Percentiles rank a stretch among this genome's conserved stretches.
These are phyloP conservation scores for Jimgerdemannia flammicorona DNA, from an alignment of 192 early-diverging fungal genomes.

Conservation along the genomic window DNA sequence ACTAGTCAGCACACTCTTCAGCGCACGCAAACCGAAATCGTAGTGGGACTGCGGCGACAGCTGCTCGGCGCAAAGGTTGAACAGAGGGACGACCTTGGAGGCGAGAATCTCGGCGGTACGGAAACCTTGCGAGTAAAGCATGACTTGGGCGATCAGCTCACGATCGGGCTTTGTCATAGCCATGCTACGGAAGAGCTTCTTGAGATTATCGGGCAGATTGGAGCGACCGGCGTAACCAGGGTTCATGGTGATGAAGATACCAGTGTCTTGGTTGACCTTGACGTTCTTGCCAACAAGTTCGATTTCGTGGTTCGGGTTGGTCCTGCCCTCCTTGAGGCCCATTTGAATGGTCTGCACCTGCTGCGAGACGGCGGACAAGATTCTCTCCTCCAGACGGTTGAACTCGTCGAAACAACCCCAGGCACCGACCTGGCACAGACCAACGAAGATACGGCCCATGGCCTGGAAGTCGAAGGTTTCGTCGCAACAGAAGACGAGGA, in stretches of 20 bases:
- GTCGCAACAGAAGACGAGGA: slow-evolving; percentile 99
- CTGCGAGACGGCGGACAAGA: slow-evolving; percentile 97
- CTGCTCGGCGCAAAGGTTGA: slow-evolving; percentile 93
- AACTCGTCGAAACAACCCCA: slow-evolving; percentile 99
- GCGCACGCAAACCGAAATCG: slow-evolving; percentile 97
- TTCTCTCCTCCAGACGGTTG: slow-evolving; percentile 97
- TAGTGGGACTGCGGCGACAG: slow-evolving; percentile 96
- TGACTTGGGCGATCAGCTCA: slow-evolving; percentile 98
- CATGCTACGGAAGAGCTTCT: slow-evolving; percentile 97
- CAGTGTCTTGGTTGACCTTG: slow-evolving; percentile 84
- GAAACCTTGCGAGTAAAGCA: slow-evolving; percentile 99
- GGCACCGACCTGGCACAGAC: slow-evolving; percentile 97
- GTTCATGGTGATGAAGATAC: slow-evolving; percentile 99
- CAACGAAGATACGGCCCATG: slow-evolving; percentile 99
- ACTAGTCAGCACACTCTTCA: slow-evolving; percentile 98
- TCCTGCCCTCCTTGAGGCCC: slow-evolving; percentile 65
- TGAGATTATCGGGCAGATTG: slow-evolving; percentile 97
- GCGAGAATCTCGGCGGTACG: slow-evolving; percentile 90
- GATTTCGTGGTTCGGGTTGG: slow-evolving; percentile 73
- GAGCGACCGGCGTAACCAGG: slow-evolving; percentile 98
- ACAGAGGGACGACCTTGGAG: slow-evolving; percentile 95
- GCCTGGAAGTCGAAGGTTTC: slow-evolving; percentile 99
- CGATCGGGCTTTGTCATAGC: slow-evolving; percentile 99
- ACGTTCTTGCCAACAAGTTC: slow-evolving; percentile 91
- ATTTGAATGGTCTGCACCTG: slow-evolving; percentile 99